These are phyloP conservation scores for Gossypium trilobum DNA, from an alignment of 441 rosid species.

Conservation along the genomic window DNA sequence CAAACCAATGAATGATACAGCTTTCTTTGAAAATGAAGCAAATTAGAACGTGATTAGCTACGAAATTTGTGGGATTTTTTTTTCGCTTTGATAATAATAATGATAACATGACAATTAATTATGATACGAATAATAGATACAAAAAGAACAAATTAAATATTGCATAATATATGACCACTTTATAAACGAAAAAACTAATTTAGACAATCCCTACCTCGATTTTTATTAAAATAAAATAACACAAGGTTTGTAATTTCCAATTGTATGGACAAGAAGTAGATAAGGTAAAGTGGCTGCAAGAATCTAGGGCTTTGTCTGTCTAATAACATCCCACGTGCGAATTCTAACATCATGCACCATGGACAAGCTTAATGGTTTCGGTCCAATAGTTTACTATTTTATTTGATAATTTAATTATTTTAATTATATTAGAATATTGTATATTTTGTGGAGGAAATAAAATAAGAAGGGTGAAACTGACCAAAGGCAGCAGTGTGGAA, in stretches of 20 bases:
- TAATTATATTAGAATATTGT: background rate
- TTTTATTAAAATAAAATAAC: too few relatives aligned
- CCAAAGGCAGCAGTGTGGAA: conserved; percentile 92
- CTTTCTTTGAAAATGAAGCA: background rate
- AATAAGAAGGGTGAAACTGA: conserved; percentile 15
- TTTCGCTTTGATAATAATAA: background rate
- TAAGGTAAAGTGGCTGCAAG: background rate
- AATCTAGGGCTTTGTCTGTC: background rate
- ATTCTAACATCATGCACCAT: background rate
- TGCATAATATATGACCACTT: too few relatives aligned
- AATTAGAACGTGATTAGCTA: background rate
- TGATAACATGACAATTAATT: background rate
- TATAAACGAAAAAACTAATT: too few relatives aligned
- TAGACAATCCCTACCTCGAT: too few relatives aligned
- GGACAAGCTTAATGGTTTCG: background rate
- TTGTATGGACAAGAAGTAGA: background rate
- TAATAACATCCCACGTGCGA: conserved; percentile 1
- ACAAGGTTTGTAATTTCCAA: background rate
- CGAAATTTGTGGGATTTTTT: background rate
- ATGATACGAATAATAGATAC: too few relatives aligned
- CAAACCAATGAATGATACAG: background rate
- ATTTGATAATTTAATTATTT: background rate
- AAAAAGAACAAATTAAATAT: too few relatives aligned
- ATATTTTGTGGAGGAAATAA: background rate
- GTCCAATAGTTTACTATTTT: background rate